Conservation (phyloP, 2,329 filamentous ascomycete species). For the Aspergillus uvarum region DNA sequence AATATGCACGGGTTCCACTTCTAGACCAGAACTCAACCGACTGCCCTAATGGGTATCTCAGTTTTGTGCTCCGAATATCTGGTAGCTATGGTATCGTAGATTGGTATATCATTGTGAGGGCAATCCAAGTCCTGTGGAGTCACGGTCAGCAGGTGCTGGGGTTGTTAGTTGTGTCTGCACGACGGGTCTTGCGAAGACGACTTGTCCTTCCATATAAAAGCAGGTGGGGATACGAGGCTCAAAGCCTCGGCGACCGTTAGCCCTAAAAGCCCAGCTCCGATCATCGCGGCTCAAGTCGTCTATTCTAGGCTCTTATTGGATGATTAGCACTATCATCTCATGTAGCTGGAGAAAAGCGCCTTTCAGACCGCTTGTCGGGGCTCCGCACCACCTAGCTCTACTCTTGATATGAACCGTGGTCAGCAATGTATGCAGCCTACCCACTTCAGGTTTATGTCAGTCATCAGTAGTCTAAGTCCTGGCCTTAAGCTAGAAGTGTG, state of each 20-base stretch:
- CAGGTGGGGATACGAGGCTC: not conserved
- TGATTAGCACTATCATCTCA: not conserved
- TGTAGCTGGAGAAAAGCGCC: constrained; percentile 4
- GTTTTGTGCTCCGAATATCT: not conserved
- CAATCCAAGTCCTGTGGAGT: not conserved
- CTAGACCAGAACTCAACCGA: not conserved
- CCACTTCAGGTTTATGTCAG: constrained; percentile 8
- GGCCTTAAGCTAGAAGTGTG: not conserved
- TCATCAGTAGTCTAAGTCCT: not conserved
- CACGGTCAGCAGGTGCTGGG: not conserved
- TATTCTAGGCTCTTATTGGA: constrained; percentile 1
- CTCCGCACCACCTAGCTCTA: not conserved
- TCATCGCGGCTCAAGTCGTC: constrained; percentile 15
- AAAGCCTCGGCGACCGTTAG: not conserved
- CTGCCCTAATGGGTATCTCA: not conserved
- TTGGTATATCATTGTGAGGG: not conserved
- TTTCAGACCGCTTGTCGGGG: constrained; percentile 12
- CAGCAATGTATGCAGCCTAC: constrained; percentile 8
- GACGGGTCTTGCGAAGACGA: not conserved
- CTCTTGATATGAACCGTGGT: constrained; percentile 9
- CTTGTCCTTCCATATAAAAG: not conserved
- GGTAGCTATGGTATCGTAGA: not conserved
- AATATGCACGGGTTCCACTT: constrained; percentile 5
- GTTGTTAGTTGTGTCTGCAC: not conserved
- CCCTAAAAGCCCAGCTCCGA: constrained; percentile 1